Percentiles rank a stretch among this genome's conserved stretches.
phyloP scores from a whole-genome alignment of 1,284 basidiomycete genomes.

The Exobasidium cylindrosporum region DNA sequence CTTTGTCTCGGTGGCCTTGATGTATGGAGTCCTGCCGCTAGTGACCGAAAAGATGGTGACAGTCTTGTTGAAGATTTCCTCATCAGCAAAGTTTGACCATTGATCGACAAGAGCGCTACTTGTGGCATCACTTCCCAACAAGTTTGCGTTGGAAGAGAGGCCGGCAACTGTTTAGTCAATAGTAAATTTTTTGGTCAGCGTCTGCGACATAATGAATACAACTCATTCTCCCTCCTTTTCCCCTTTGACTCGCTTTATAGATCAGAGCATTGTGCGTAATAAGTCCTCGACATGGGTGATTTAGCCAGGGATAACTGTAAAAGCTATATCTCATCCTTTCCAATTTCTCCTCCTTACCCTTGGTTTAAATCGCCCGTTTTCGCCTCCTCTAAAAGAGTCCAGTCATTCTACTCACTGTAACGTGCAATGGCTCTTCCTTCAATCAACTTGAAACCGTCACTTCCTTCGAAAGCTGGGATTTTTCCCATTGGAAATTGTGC shows the following conservation, averaged over 20 bases:
- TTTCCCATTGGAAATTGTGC: conserved; percentile 49
- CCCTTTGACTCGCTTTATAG: background rate
- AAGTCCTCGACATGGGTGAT: conserved; percentile 63
- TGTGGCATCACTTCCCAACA: conserved; percentile 64
- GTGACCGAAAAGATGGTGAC: conserved; percentile 26
- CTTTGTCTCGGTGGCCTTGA: conserved; percentile 63
- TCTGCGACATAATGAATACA: too few species aligned
- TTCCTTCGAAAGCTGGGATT: conserved; percentile 74
- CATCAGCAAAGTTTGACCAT: conserved; percentile 67
- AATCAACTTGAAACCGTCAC: conserved; percentile 75
- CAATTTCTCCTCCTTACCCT: background rate
- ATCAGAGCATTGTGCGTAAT: conserved; percentile 42
- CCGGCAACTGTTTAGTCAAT: conserved; percentile 66
- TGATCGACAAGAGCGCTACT: conserved; percentile 65
- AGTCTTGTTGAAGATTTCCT: conserved; percentile 58
- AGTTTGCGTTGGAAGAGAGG: conserved; percentile 67
- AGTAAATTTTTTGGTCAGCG: too few species aligned
- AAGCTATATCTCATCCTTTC: conserved; percentile 56
- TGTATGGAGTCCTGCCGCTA: conserved; percentile 35
- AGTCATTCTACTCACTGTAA: conserved; percentile 70
- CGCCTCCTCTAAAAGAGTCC: background rate
- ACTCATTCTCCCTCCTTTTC: background rate
- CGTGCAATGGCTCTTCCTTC: conserved; percentile 79
- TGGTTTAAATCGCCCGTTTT: background rate
- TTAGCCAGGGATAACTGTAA: conserved; percentile 55